Conservation (phyloP, 345 rosid species). For the Eucalyptus cloeziana region DNA sequence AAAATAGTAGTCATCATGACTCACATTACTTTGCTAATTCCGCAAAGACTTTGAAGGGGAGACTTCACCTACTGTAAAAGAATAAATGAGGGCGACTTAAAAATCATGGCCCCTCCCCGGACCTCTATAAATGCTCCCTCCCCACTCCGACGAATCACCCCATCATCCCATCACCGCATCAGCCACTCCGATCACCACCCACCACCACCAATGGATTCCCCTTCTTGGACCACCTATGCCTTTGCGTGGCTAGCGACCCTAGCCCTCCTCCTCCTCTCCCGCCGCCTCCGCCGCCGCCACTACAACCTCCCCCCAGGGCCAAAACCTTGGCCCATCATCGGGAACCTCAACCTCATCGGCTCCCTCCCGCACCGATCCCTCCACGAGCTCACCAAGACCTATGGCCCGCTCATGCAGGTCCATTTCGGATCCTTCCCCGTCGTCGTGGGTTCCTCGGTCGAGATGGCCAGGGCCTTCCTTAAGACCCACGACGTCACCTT, state of each 20-base stretch:
- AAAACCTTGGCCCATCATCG: slow-evolving; percentile 55
- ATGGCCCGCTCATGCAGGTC: slow-evolving; percentile 52
- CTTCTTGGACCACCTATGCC: slow-evolving; percentile 3
- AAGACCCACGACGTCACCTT: slow-evolving; percentile 43
- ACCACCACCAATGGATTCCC: not conserved
- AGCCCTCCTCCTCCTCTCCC: slow-evolving; percentile 17
- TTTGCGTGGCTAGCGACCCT: slow-evolving; percentile 18
- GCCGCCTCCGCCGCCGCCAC: slow-evolving; percentile 13
- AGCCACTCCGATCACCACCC: not conserved
- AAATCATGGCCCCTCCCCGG: not conserved
- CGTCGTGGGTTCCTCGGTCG: slow-evolving; percentile 40
- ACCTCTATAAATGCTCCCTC: not conserved
- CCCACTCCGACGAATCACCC: not conserved
- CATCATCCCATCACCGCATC: not conserved
- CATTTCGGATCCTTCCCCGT: slow-evolving; percentile 42
- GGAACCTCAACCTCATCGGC: slow-evolving; percentile 58
- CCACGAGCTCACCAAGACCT: slow-evolving; percentile 38
- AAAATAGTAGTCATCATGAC: too few relatives aligned
- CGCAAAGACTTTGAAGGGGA: not conserved
- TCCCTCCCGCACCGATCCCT: slow-evolving; percentile 52
- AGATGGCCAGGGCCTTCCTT: slow-evolving; percentile 37
- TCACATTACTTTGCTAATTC: not conserved
- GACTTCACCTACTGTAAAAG: not conserved
- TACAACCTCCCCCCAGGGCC: slow-evolving; percentile 53
- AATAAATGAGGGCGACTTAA: rapidly evolving